Percentiles rank a stretch among this genome's conserved stretches.
These are phyloP conservation scores for Malus fusca DNA, from an alignment of 306 rosid genomes.

Conservation along the genomic window DNA sequence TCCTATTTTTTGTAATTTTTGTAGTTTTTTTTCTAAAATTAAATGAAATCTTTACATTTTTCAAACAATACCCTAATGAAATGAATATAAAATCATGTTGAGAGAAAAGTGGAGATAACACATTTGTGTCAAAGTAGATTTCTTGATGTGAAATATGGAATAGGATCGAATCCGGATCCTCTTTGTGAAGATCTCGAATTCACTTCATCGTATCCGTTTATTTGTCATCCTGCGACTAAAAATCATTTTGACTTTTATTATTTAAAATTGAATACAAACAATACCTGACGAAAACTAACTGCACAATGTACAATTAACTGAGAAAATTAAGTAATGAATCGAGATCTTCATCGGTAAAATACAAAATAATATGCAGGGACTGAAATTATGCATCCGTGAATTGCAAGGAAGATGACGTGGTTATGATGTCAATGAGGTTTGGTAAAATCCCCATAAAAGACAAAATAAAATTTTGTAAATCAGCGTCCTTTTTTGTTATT, in stretches of 20 bases:
- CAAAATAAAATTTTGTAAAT: background rate
- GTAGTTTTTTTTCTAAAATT: background rate
- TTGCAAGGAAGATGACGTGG: background rate
- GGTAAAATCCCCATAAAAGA: background rate
- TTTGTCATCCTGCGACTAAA: accelerated
- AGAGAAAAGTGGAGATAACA: background rate
- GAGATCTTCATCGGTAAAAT: background rate
- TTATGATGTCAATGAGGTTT: background rate
- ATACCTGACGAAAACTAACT: too few species aligned
- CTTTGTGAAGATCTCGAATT: too few species aligned
- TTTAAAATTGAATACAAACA: too few species aligned
- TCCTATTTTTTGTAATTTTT: background rate
- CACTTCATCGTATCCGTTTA: too few species aligned
- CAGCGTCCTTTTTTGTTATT: background rate
- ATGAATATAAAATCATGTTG: background rate
- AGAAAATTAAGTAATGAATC: too few species aligned
- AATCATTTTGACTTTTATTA: too few species aligned
- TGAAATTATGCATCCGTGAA: background rate
- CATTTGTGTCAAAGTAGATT: background rate
- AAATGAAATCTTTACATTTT: background rate
- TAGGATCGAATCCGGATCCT: too few species aligned
- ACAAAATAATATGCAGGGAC: background rate
- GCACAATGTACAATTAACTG: too few species aligned
- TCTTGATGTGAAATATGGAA: background rate
- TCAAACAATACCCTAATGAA: too few species aligned